Conservation (phyloP, 176 grass and related monocot genomes). For the Triticum urartu region DNA sequence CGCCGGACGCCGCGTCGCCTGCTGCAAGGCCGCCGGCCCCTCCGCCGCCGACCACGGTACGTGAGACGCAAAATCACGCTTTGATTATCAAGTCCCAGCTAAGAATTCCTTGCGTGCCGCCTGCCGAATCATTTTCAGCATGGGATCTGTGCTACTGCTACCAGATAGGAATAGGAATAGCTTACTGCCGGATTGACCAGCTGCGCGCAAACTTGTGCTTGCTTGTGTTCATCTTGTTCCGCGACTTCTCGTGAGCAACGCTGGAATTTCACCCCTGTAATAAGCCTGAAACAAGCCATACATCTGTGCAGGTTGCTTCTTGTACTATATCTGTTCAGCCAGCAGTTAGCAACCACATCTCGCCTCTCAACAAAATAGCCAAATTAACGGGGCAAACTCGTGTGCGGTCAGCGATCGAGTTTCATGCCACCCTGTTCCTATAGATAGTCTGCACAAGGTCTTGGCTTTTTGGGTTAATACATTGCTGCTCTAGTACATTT, state of each 20-base stretch:
- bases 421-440: not conserved
- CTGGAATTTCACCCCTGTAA: no score
- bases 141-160: not conserved
- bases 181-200: not conserved
- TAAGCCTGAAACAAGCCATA: not conserved
- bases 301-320: not conserved
- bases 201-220: no score
- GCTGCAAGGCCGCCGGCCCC: constrained; percentile 11
- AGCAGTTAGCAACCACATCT: not conserved
- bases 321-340: no score
- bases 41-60: not conserved
- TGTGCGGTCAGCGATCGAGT: not conserved
- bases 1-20: not conserved
- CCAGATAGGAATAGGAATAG: not conserved
- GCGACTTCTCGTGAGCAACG: no score
- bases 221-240: no score
- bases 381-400: not conserved
- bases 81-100: not conserved
- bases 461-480: not conserved
- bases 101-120: no score
- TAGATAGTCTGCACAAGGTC: not conserved
- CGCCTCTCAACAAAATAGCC: not conserved
- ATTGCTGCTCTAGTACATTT: not conserved
- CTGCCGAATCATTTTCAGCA: not conserved
- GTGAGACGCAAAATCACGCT: not conserved